Evolutionary conservation across 768 basidiomycete genomes (phyloP).

Genomic region (Floccularia luteovirens): DNA sequence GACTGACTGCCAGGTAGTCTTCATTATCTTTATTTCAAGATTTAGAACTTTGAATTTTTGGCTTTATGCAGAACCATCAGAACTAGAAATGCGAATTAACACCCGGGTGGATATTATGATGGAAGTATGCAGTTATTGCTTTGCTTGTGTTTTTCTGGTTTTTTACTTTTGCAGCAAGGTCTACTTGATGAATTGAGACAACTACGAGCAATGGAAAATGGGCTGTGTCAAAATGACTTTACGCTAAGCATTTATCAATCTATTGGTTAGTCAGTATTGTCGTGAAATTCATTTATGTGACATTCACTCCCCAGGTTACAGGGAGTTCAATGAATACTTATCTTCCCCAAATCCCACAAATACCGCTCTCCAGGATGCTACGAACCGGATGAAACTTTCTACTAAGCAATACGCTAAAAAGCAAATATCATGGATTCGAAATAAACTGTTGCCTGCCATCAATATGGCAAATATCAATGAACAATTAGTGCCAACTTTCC

Average conservation of each 20-base stretch:
- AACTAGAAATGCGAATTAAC: constrained; percentile 64
- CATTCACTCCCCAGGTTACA: constrained; percentile 62
- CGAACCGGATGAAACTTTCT: constrained; percentile 77
- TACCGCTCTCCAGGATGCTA: constrained; percentile 41
- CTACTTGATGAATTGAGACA: constrained; percentile 72
- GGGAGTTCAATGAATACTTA: constrained; percentile 76
- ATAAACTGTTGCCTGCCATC: constrained; percentile 78
- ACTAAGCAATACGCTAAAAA: constrained; percentile 89
- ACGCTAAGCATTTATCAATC: constrained; percentile 90
- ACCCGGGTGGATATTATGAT: constrained; percentile 86
- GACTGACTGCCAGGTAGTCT: not conserved
- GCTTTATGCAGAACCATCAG: constrained; percentile 69
- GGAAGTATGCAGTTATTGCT: constrained; percentile 37
- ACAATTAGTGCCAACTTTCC: constrained; percentile 28
- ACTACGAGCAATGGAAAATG: constrained; percentile 30
- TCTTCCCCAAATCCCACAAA: constrained; percentile 26
- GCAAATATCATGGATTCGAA: constrained; percentile 88
- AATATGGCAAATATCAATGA: constrained; percentile 35
- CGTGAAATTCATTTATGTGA: not conserved
- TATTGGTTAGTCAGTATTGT: constrained; percentile 51
- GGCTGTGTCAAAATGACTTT: constrained; percentile 34
- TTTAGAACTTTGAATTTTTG: constrained; percentile 87
- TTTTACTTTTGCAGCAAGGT: constrained; percentile 44
- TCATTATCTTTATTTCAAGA: constrained; percentile 28
- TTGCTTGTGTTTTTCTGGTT: not conserved